Evolutionary conservation across 441 rosid genomes (phyloP).

Genomic region (Sinapis alba): DNA sequence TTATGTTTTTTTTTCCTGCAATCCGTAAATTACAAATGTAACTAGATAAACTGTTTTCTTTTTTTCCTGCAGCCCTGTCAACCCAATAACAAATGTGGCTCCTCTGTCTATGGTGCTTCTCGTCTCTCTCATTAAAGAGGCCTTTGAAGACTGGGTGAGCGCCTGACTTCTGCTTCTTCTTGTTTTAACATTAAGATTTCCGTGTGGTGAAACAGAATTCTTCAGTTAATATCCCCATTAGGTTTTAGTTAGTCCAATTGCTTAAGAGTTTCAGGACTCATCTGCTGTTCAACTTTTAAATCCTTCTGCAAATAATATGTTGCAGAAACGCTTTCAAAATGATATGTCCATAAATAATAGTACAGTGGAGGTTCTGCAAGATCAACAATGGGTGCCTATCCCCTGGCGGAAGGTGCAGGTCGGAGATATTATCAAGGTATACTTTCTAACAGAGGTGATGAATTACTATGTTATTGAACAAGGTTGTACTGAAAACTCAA

Average conservation of each 20-base stretch:
- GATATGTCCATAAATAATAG: slow-evolving; percentile 91
- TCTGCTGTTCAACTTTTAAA: slow-evolving; percentile 13
- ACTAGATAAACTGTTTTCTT: slow-evolving; percentile 49
- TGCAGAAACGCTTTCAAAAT: slow-evolving; percentile 97
- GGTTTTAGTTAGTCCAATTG: background rate
- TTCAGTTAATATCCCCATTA: background rate
- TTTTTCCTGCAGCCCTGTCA: slow-evolving; percentile 86
- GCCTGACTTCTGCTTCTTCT: slow-evolving; percentile 16
- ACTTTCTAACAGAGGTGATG: slow-evolving; percentile 7
- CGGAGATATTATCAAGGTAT: slow-evolving; percentile 88
- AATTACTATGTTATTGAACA: background rate
- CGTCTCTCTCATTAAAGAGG: slow-evolving; percentile 97
- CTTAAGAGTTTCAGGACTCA: slow-evolving; percentile 11
- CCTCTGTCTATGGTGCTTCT: slow-evolving; percentile 95
- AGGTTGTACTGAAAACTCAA: background rate
- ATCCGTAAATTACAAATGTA: slow-evolving; percentile 51
- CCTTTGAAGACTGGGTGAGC: slow-evolving; percentile 99
- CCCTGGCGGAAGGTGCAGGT: slow-evolving; percentile 98
- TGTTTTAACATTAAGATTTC: slow-evolving; percentile 6
- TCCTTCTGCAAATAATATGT: slow-evolving; percentile 31
- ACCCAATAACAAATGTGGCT: slow-evolving; percentile 92
- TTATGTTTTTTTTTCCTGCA: background rate
- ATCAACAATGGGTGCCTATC: slow-evolving; percentile 73
- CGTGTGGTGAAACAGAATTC: background rate
- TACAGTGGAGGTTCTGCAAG: slow-evolving; percentile 81